Evolutionary conservation across 495 filamentous ascomycete species (phyloP), one percentile per base, ranked within the genome.

Genomic region (Diplogelasinospora grovesii): DNA sequence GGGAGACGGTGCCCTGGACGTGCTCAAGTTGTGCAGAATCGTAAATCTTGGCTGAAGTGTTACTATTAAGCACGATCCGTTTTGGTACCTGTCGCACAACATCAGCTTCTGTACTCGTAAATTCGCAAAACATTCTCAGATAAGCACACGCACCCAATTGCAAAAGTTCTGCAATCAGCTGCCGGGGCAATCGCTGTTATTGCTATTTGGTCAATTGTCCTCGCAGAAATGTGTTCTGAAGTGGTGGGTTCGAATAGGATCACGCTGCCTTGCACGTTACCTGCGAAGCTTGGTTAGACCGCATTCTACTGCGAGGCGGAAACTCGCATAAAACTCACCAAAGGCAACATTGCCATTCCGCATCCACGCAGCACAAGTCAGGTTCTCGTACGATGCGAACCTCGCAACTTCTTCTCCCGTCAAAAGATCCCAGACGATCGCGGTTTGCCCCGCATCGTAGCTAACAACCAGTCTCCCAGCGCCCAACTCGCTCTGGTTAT

Each of bases 271-370:
- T 94, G 85, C 11, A 77, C 65, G 54, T 93, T 94, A 22, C 89
- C 88, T 95, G 52, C 8, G 19, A 15, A 27, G 45, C 41, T 39
- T 22, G 53, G 52, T 56, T 40, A 59, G 55, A 37, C 20, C 14
- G 7, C 22, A 23, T 11, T 9, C n/a, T n/a, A n/a, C n/a, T n/a
- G n/a, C n/a, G 28, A 7, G 16, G 31, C 18, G 27, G 14, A 11
- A n/a, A n/a, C n/a, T n/a, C n/a, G n/a, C n/a, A n/a, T n/a, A n/a
- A n/a, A 19, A 53, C 73, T 58, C 70, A 95, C 90, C 92, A 69
- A 97, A 96, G 36, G 86, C 90, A 42, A 98, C 79, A 72, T 96
- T 94, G 26, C 93, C 92, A 68, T 96, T 95, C 33, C 83, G 77
- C 92, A 98, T 95, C 89, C 90, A 98, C 13, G 85, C 72, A 32